Evolutionary conservation across 305 asterid species (phyloP).

Genomic region (Fraxinus ornus): DNA sequence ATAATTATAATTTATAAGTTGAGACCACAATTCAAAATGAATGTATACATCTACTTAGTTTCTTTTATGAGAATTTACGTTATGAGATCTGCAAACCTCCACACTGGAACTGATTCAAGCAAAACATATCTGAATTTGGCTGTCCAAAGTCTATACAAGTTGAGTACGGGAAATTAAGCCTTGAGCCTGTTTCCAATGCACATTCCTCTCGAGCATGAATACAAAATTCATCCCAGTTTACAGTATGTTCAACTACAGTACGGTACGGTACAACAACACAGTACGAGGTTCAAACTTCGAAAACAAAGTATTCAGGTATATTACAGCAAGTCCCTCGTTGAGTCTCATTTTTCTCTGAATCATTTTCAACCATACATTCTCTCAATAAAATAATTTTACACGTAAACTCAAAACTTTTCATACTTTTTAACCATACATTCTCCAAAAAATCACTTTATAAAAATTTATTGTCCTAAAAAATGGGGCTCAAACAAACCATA

Average conservation of each 20-base stretch:
- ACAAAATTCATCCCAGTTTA: neutral
- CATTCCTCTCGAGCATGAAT: neutral
- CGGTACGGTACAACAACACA: conserved; percentile 18
- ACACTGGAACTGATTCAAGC: neutral
- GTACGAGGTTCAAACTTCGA: conserved; percentile 7
- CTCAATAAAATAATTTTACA: neutral
- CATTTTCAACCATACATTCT: neutral
- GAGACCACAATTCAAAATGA: neutral
- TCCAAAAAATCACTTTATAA: neutral
- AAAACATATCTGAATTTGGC: conserved; percentile 1
- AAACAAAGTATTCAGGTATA: conserved; percentile 25
- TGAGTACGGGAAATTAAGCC: neutral
- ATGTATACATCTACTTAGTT: neutral
- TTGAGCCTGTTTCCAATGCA: neutral
- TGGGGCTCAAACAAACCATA: neutral
- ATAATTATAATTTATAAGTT: neutral
- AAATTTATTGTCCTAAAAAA: no score
- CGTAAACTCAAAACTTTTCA: neutral
- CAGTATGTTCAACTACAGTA: conserved; percentile 6
- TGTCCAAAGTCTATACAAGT: neutral
- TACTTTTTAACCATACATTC: neutral
- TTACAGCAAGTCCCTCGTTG: conserved; percentile 16
- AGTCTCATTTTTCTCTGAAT: neutral
- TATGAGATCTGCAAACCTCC: neutral
- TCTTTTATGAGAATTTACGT: neutral